Evolutionary conservation across 148 eudicot genomes (phyloP).

Genomic region (Cornus suecica): DNA sequence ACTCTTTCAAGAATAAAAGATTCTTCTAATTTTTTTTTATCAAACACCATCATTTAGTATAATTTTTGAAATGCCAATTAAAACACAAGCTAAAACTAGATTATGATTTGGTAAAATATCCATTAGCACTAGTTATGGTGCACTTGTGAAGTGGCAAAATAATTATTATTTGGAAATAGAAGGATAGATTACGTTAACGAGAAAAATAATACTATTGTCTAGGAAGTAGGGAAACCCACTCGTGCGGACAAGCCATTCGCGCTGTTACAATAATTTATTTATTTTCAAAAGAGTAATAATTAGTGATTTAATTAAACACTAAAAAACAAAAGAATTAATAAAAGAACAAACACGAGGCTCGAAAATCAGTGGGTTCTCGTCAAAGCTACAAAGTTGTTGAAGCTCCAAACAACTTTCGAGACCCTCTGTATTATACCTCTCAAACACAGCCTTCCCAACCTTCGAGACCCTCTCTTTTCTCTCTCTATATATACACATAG

Average conservation of each 20-base stretch:
- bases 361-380: conserved; percentile 15
- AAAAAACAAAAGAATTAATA: conserved; percentile 26
- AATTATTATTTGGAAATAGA: neutral
- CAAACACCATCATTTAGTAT: no score
- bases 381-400: conserved; percentile 9
- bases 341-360: conserved; percentile 12
- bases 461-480: conserved; percentile 9
- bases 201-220: conserved; percentile 20
- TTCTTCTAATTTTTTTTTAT: no score
- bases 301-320: conserved; percentile 11
- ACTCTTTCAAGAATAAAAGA: no score
- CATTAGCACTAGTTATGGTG: no score
- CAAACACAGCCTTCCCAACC: conserved; percentile 17
- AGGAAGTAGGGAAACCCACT: conserved; percentile 45
- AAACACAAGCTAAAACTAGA: no score
- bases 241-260: conserved; percentile 61
- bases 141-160: no score
- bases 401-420: conserved; percentile 16
- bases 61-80: no score
- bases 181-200: conserved; percentile 10
- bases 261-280: conserved; percentile 34
- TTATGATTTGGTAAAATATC: no score
- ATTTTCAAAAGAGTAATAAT: conserved; percentile 15
- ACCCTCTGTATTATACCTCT: conserved; percentile 9
- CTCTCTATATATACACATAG: neutral